A percentile compares a stretch with the other conserved stretches of the same genome.
These are phyloP conservation scores for Ceriops zippeliana DNA, from an alignment of 345 rosid genomes.

Conservation along the genomic window DNA sequence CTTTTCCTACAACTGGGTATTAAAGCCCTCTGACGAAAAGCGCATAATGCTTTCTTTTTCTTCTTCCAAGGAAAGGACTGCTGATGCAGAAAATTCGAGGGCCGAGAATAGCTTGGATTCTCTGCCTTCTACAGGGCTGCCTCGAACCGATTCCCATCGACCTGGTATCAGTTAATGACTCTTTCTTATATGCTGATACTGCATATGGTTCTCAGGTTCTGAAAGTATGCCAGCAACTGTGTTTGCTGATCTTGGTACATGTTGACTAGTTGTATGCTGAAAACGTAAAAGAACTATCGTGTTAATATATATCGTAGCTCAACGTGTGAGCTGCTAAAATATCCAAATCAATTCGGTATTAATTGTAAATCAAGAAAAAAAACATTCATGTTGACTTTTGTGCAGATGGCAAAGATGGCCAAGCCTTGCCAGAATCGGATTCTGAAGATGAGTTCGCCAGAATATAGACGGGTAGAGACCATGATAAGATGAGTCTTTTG, in stretches of 20 bases:
- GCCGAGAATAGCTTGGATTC: neutral
- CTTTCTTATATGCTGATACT: too few relatives aligned
- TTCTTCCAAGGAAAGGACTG: slow-evolving; percentile 2
- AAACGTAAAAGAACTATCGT: too few relatives aligned
- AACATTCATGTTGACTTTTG: too few relatives aligned
- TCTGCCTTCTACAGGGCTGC: neutral
- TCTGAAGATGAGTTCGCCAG: slow-evolving; percentile 34
- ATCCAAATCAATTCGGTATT: too few relatives aligned
- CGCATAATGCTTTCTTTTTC: neutral
- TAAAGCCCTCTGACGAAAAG: neutral
- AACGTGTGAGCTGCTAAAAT: too few relatives aligned
- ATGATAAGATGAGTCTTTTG: neutral
- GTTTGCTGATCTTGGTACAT: too few relatives aligned
- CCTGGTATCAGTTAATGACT: neutral
- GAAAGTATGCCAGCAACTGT: too few relatives aligned
- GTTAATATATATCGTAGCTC: too few relatives aligned
- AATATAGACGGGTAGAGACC: slow-evolving; percentile 12
- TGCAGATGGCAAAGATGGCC: slow-evolving; percentile 23
- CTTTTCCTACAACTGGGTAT: neutral
- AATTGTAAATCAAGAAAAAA: too few relatives aligned
- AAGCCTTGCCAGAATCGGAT: slow-evolving; percentile 3
- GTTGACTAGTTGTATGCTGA: too few relatives aligned
- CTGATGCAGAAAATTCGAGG: neutral
- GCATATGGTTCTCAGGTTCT: too few relatives aligned
- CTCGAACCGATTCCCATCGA: neutral